phyloP scores from a whole-genome alignment of 768 basidiomycete species.

The Scleroderma bovista region DNA sequence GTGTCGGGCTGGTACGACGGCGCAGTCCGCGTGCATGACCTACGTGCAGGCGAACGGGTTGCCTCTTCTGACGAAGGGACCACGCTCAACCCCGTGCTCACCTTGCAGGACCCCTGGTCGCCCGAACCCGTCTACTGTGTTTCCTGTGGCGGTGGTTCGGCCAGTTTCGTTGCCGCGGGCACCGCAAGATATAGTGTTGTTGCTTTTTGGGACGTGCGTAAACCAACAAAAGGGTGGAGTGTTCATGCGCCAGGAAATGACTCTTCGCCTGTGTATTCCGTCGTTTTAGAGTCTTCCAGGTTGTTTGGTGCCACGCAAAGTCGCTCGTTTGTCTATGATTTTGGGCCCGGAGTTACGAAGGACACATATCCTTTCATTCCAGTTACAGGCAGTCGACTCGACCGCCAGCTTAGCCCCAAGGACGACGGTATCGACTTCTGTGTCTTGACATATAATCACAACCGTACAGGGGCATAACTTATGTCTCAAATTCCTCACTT shows the following conservation, averaged over 20 bases:
- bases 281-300: slow-evolving; percentile 72
- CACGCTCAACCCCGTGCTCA: slow-evolving; percentile 51
- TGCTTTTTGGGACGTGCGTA: slow-evolving; percentile 77
- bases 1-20: slow-evolving; percentile 85
- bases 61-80: slow-evolving; percentile 7
- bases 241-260: slow-evolving; percentile 79
- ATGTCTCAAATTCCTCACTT: slow-evolving; percentile 1
- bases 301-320: slow-evolving; percentile 76
- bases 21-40: slow-evolving; percentile 65
- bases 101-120: slow-evolving; percentile 61
- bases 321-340: slow-evolving; percentile 74
- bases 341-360: slow-evolving; percentile 55
- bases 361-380: slow-evolving; percentile 48
- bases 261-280: slow-evolving; percentile 68
- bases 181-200: slow-evolving; percentile 73
- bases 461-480: slow-evolving; percentile 11
- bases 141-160: slow-evolving; percentile 65
- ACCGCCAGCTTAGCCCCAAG: slow-evolving; percentile 31
- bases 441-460: slow-evolving; percentile 43
- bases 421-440: slow-evolving; percentile 43
- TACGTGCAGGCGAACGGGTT: slow-evolving; percentile 42
- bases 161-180: slow-evolving; percentile 67
- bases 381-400: slow-evolving; percentile 9
- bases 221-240: slow-evolving; percentile 60
- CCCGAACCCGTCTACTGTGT: slow-evolving; percentile 72